phyloP scores from a whole-genome alignment of 257 asterid species.

The Nemophila menziesii region DNA sequence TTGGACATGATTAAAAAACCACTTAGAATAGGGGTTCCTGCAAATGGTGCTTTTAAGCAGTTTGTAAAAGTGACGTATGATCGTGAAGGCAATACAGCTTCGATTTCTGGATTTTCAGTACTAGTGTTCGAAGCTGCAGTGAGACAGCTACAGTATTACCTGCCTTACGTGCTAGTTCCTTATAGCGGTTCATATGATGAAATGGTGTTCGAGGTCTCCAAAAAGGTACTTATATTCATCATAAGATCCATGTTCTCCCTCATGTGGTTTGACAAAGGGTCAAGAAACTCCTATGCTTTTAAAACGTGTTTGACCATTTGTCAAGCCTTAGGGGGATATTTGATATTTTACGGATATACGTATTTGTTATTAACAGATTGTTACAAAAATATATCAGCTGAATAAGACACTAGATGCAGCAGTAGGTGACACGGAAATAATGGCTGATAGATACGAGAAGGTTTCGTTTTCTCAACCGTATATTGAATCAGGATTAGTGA shows the following conservation, averaged over 20 bases:
- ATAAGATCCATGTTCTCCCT: not conserved
- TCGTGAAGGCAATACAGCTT: slow-evolving; percentile 15
- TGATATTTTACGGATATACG: no score
- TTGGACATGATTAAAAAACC: slow-evolving; percentile 30
- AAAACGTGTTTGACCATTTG: no score
- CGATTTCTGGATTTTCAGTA: slow-evolving; percentile 38
- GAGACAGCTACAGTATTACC: slow-evolving; percentile 27
- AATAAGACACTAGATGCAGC: slow-evolving; percentile 50
- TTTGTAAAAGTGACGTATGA: slow-evolving; percentile 39
- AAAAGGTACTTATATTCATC: slow-evolving; percentile 25
- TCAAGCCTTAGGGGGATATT: no score
- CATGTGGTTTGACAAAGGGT: not conserved
- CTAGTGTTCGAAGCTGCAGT: slow-evolving; percentile 51
- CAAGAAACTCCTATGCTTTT: no score
- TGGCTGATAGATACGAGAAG: slow-evolving; percentile 38
- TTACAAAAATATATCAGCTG: not conserved
- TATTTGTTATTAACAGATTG: not conserved
- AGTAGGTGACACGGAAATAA: slow-evolving; percentile 50
- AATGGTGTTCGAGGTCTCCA: slow-evolving; percentile 36
- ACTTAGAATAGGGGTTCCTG: slow-evolving; percentile 45
- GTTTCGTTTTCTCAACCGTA: slow-evolving; percentile 59
- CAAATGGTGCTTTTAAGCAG: slow-evolving; percentile 33
- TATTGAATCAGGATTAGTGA: slow-evolving; percentile 46
- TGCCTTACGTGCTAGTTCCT: slow-evolving; percentile 33
- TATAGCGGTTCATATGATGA: slow-evolving; percentile 42